Evolutionary conservation across 352 stramenopile genomes (phyloP), one percentile per base, ranked within the genome.

Genomic region (Globisporangium sylvaticum): DNA sequence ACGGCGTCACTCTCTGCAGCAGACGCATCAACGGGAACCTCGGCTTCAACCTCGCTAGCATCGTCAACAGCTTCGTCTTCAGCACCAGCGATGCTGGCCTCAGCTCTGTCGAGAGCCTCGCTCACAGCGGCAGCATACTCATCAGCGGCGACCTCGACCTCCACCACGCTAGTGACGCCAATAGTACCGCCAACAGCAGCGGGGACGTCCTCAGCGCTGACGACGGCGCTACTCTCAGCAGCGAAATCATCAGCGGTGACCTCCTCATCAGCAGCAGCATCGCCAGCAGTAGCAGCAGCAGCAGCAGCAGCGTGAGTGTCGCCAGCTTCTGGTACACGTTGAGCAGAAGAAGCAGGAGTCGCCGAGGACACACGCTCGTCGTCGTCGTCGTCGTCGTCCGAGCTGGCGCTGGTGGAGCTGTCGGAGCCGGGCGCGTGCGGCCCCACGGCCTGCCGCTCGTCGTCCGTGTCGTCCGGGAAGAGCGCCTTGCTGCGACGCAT

Each of bases 401-500:
- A 65, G 54, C 42, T 52, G 32, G 24, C 42, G 44, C 22, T 18
- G 46, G 9, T 62, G 22, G 22, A 61, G 64, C 22, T 50, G 24
- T 65, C 44, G n/a, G n/a, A 18, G n/a, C 24, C 12, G 0, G 4
- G n/a, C 20, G 39, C 63, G 31, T 69, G 64, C 14, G 57, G 57
- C 1, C 57, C 64, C 37, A 29, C 31, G 20, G n/a, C 25, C 25
- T 65, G 64, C 3, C 32, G 57, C 50, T 34, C 53, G 18, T 66
- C 62, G 25, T 65, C 44, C 29, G 29, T 37, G 29, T 66, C 60
- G 46, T 32, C 60, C 18, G 56, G 44, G 34, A 67, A 59, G 48
- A 67, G 34, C 10, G 42, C 25, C 9, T 66, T 66, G 29, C 34
- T 61, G 34, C 62, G 62, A 25, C 62, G 62, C 52, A 62, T 67